Conservation (phyloP, 164 flowering plant species). For the Malania oleifera region DNA sequence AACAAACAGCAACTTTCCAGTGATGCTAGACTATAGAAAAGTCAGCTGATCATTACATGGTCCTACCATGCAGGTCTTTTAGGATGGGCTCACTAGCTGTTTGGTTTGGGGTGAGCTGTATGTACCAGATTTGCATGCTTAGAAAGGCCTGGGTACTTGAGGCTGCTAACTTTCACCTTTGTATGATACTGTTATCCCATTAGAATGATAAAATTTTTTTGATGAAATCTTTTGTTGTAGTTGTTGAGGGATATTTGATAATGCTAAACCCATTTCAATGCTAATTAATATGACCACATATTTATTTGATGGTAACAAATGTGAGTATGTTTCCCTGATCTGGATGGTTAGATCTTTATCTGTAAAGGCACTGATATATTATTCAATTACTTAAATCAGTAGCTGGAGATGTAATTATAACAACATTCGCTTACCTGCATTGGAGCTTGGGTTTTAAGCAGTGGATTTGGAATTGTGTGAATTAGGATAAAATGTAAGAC, state of each 20-base stretch:
- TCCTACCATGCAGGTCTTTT: conserved; percentile 4
- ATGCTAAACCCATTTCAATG: neutral
- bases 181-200: neutral
- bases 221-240: neutral
- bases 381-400: no score
- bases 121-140: neutral
- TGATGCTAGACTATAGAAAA: neutral
- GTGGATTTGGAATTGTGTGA: no score
- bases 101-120: neutral
- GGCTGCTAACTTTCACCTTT: neutral
- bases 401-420: no score
- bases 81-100: neutral
- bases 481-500: no score
- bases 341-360: no score
- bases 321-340: no score
- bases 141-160: conserved; percentile 3
- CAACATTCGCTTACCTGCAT: no score
- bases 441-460: no score
- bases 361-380: no score
- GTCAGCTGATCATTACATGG: neutral
- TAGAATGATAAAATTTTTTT: neutral
- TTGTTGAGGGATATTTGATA: neutral
- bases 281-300: no score
- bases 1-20: neutral
- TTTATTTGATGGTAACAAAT: no score